Conservation (phyloP, 495 filamentous ascomycete genomes). For the Tuber magnatum region DNA sequence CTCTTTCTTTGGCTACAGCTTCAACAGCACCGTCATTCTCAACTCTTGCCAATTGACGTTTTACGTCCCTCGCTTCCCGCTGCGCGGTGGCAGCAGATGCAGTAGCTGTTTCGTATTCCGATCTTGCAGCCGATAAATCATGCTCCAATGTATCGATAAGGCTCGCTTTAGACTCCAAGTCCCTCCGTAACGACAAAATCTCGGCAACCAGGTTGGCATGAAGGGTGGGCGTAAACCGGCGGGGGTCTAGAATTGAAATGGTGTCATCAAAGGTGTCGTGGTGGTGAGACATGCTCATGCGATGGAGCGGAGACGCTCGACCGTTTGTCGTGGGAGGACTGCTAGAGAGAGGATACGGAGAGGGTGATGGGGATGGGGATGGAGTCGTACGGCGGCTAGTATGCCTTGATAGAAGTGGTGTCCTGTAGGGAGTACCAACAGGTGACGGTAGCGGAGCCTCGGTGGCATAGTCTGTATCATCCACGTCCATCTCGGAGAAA, state of each 20-base stretch:
- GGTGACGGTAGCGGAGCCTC: conserved; percentile 40
- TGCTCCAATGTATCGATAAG: conserved; percentile 77
- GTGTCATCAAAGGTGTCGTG: conserved; percentile 62
- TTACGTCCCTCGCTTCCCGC: conserved; percentile 71
- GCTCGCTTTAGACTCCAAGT: conserved; percentile 78
- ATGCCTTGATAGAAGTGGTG: conserved; percentile 45
- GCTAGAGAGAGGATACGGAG: conserved; percentile 54
- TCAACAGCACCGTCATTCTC: conserved; percentile 82
- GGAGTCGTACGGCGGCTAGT: conserved; percentile 52
- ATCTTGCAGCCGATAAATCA: conserved; percentile 59
- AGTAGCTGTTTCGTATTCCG: conserved; percentile 65
- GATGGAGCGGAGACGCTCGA: conserved; percentile 38
- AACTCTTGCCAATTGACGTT: conserved; percentile 73
- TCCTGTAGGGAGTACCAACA: conserved; percentile 36
- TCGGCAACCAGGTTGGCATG: conserved; percentile 93
- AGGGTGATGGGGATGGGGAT: conserved; percentile 58
- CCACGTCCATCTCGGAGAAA: conserved; percentile 21
- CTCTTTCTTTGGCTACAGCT: conserved; percentile 75
- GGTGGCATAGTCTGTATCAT: conserved; percentile 40
- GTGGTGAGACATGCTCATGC: conserved; percentile 47
- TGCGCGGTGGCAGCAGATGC: conserved; percentile 53
- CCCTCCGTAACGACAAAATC: conserved; percentile 76
- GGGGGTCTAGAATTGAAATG: conserved; percentile 74
- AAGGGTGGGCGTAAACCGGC: conserved; percentile 87
- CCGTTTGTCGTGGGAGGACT: conserved; percentile 42